These are phyloP conservation scores for Stramenopiles sp. DNA, from an alignment of 352 stramenopile species.

Conservation along the genomic window DNA sequence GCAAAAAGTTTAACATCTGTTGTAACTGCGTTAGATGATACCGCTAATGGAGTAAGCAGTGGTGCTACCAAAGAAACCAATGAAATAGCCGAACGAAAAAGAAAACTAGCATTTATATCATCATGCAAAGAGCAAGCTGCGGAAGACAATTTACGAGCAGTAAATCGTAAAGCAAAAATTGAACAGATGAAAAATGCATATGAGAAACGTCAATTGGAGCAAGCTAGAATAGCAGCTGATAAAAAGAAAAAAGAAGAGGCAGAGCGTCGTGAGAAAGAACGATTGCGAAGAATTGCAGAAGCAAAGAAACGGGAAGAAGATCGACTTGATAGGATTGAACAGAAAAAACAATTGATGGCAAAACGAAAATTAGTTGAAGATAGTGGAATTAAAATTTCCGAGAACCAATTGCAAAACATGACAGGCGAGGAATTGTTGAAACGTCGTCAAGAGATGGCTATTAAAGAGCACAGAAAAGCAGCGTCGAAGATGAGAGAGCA, in stretches of 20 bases:
- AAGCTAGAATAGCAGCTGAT: constrained; percentile 53
- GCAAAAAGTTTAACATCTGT: constrained; percentile 37
- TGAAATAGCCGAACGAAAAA: no score
- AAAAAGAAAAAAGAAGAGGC: constrained; percentile 45
- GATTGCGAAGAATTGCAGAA: constrained; percentile 81
- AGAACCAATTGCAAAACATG: background rate
- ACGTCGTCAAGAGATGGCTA: constrained; percentile 76
- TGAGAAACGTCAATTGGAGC: constrained; percentile 74
- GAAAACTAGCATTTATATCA: no score
- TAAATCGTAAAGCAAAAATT: constrained; percentile 75
- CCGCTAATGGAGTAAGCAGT: no score
- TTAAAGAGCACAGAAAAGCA: constrained; percentile 79
- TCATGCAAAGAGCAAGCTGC: no score
- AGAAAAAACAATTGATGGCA: no score
- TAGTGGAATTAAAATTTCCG: background rate
- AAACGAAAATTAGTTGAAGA: constrained; percentile 8
- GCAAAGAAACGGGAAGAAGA: constrained; percentile 79
- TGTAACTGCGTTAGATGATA: no score
- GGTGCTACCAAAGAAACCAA: no score
- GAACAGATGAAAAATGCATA: constrained; percentile 89
- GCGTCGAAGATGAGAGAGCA: constrained; percentile 74
- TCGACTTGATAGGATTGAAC: no score
- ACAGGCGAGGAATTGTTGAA: constrained; percentile 36
- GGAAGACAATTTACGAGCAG: no score
- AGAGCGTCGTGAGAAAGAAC: constrained; percentile 66